Conservation (phyloP, 2,329 filamentous ascomycete genomes). For the Pestalotiopsis sp. region DNA sequence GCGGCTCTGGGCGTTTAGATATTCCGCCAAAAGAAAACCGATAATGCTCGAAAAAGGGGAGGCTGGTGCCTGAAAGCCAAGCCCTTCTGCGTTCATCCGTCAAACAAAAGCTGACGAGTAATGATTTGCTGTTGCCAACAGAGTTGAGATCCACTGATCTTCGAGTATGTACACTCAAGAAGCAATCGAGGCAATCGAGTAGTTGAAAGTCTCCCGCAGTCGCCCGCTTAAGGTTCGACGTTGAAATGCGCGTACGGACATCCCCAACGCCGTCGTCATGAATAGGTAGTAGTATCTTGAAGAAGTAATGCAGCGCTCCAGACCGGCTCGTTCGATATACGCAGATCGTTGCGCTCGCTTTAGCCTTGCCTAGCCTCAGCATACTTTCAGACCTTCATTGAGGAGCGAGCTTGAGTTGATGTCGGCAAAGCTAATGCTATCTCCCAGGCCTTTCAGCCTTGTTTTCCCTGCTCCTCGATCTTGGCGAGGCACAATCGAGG, state of each 20-base stretch:
- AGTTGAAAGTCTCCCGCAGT: neutral
- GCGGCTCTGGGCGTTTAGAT: neutral
- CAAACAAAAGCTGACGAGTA: neutral
- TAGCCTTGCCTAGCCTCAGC: neutral
- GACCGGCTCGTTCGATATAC: neutral
- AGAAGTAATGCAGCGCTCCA: neutral
- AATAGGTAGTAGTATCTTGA: neutral
- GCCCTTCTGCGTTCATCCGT: neutral
- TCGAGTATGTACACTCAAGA: neutral
- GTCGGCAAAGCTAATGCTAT: neutral
- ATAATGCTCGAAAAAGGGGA: neutral
- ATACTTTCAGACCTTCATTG: neutral
- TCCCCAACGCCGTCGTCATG: neutral
- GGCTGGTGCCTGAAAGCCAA: neutral
- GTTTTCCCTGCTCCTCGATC: no score
- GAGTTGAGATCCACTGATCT: neutral
- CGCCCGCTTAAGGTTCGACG: neutral
- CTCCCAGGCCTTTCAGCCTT: neutral
- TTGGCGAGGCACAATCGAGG: no score
- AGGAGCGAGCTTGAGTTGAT: neutral
- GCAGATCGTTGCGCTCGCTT: neutral
- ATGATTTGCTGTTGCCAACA: neutral
- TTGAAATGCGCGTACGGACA: neutral
- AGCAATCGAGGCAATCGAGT: neutral
- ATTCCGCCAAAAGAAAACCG: neutral